A percentile compares a stretch with the other conserved stretches of the same genome.
phyloP scores from a whole-genome alignment of 768 basidiomycete species.

The Mycena metata region DNA sequence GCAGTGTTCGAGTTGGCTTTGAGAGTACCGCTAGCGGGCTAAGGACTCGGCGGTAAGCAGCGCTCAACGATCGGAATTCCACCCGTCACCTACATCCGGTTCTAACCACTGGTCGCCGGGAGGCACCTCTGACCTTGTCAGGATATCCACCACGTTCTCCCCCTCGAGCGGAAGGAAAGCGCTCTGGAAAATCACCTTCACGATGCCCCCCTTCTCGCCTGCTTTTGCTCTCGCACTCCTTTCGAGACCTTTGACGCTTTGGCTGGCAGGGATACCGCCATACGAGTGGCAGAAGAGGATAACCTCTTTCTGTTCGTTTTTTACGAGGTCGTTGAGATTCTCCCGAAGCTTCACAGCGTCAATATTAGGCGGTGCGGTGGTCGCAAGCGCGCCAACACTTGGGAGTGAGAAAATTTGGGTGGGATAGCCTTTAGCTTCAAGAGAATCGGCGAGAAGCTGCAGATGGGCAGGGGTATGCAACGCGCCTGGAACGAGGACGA shows the following conservation, averaged over 20 bases:
- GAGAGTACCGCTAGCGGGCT: neutral
- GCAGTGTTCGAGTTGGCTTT: neutral
- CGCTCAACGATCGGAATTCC: neutral
- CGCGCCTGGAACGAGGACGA: slow-evolving; percentile 13
- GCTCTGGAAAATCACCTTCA: slow-evolving; percentile 4
- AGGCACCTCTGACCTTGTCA: neutral
- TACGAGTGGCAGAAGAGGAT: slow-evolving; percentile 16
- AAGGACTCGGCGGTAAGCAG: too few species aligned
- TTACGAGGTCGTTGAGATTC: neutral
- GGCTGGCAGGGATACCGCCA: slow-evolving; percentile 8
- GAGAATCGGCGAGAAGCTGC: slow-evolving; percentile 1
- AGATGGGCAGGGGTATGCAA: slow-evolving; percentile 1
- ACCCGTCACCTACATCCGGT: neutral
- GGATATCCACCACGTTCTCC: neutral
- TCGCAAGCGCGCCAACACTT: neutral
- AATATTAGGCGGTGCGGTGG: slow-evolving; percentile 1
- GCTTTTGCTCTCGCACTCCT: slow-evolving; percentile 1
- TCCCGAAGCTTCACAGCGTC: slow-evolving; percentile 7
- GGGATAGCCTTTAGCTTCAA: slow-evolving; percentile 1
- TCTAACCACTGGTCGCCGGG: neutral
- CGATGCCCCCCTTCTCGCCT: slow-evolving; percentile 6
- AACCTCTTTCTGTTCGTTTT: slow-evolving; percentile 7
- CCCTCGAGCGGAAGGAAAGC: slow-evolving; percentile 8
- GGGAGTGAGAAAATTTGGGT: slow-evolving; percentile 2
- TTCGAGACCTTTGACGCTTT: slow-evolving; percentile 15